Conservation (phyloP, 1,284 basidiomycete species). For the Cutaneotrichosporon sp. region DNA sequence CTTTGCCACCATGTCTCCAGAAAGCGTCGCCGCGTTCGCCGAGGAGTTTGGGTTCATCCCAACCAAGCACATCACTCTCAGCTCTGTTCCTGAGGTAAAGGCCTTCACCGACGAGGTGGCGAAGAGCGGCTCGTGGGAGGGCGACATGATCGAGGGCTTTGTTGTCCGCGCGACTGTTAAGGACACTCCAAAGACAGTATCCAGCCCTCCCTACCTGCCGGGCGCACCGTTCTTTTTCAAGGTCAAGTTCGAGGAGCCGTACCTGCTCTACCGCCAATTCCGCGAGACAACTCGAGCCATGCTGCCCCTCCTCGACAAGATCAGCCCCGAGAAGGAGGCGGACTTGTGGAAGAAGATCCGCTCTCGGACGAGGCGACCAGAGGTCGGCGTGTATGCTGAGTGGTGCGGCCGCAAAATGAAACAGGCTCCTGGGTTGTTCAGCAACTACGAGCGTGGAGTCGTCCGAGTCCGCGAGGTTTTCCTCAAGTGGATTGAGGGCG, state of each 20-base stretch:
- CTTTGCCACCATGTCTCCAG: constrained; percentile 72
- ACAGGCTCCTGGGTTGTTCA: constrained; percentile 64
- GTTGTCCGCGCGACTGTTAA: constrained; percentile 79
- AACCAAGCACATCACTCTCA: constrained; percentile 65
- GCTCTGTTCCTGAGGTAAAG: constrained; percentile 68
- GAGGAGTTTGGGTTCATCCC: constrained; percentile 87
- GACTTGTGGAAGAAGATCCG: constrained; percentile 45
- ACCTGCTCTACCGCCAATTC: constrained; percentile 98
- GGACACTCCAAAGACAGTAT: constrained; percentile 31
- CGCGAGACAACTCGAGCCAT: constrained; percentile 84
- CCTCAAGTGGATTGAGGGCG: constrained; percentile 65
- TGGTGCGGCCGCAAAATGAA: constrained; percentile 62
- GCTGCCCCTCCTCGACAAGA: constrained; percentile 54
- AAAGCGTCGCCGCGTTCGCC: constrained; percentile 75
- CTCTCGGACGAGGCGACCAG: constrained; percentile 47
- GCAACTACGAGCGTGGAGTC: constrained; percentile 67
- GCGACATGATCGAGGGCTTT: constrained; percentile 89
- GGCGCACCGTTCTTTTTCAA: constrained; percentile 97
- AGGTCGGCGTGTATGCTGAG: constrained; percentile 53
- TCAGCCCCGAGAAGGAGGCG: constrained; percentile 24
- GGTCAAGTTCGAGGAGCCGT: constrained; percentile 98
- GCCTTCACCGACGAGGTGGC: constrained; percentile 70
- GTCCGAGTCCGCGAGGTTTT: constrained; percentile 80
- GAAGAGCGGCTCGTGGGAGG: constrained; percentile 72
- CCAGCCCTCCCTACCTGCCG: constrained; percentile 65